A percentile compares a stretch with the other conserved stretches of the same genome.
Conservation (phyloP, 1,284 basidiomycete genomes). For the Caloboletus firmus region DNA sequence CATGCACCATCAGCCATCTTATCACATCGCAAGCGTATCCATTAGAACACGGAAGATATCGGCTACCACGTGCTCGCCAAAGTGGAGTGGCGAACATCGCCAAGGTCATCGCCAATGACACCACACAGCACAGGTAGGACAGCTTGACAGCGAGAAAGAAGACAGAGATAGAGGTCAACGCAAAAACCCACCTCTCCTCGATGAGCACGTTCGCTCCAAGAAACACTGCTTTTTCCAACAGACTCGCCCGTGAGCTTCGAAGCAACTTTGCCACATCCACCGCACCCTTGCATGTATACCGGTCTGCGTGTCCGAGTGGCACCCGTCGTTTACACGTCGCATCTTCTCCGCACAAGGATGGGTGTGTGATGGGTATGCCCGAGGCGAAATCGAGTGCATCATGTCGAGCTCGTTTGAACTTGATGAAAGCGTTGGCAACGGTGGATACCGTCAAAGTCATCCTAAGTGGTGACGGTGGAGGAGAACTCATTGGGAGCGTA, state of each 20-base stretch:
- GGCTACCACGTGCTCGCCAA: not conserved
- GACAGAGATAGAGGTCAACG: not conserved
- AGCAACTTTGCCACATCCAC: constrained; percentile 62
- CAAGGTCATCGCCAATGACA: not conserved
- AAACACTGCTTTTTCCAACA: constrained; percentile 53
- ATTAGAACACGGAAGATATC: not conserved
- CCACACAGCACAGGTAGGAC: not conserved
- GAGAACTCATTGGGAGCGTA: constrained; percentile 16
- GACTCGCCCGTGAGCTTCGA: constrained; percentile 48
- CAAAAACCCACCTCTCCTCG: constrained; percentile 60
- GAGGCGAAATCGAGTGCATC: constrained; percentile 48
- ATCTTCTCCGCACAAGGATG: constrained; percentile 37
- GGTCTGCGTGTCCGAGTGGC: constrained; percentile 48
- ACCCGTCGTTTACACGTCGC: constrained; percentile 40
- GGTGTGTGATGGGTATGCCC: constrained; percentile 55
- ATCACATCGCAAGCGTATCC: not conserved
- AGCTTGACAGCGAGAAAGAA: not conserved
- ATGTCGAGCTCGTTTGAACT: constrained; percentile 41
- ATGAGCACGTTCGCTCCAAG: constrained; percentile 61
- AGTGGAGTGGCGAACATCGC: not conserved
- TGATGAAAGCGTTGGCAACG: constrained; percentile 55
- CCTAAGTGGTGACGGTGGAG: constrained; percentile 30
- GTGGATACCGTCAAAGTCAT: constrained; percentile 37
- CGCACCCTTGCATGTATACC: constrained; percentile 59
- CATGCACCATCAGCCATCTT: constrained; percentile 7